phyloP scores from a whole-genome alignment of 345 rosid species.

The Gossypium longicalyx region DNA sequence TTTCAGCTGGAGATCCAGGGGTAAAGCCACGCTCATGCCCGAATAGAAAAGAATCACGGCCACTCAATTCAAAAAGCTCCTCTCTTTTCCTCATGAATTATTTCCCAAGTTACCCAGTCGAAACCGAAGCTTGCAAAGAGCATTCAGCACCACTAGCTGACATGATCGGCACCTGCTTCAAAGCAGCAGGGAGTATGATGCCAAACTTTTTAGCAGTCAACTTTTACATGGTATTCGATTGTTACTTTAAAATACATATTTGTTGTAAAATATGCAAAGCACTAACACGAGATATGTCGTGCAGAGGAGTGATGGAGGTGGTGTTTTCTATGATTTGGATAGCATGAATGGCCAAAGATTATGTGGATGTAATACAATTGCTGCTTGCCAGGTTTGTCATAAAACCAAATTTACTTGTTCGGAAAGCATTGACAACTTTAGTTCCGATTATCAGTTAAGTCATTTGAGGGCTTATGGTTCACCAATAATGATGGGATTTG shows the following conservation, averaged over 20 bases:
- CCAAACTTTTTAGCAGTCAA: conserved; percentile 93
- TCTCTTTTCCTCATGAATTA: conserved; percentile 87
- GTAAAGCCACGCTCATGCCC: conserved; percentile 83
- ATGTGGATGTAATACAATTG: conserved; percentile 74
- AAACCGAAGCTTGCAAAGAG: conserved; percentile 85
- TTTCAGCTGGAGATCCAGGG: conserved; percentile 74
- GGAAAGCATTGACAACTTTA: not conserved
- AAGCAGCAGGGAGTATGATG: conserved; percentile 72
- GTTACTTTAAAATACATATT: not conserved
- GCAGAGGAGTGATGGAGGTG: conserved; percentile 97
- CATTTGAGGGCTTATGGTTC: not conserved
- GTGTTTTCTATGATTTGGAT: conserved; percentile 65
- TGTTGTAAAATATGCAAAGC: not conserved
- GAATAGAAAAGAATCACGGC: conserved; percentile 74
- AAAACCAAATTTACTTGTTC: conserved; percentile 3
- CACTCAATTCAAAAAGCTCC: conserved; percentile 58
- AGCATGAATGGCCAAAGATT: conserved; percentile 76
- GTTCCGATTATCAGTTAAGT: not conserved
- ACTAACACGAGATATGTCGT: conserved; percentile 24
- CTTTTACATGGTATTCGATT: conserved; percentile 77
- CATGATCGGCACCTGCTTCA: conserved; percentile 86
- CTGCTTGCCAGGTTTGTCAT: conserved; percentile 77
- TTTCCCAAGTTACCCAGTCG: conserved; percentile 82
- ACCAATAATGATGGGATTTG: not conserved
- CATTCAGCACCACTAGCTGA: conserved; percentile 76